A percentile compares a stretch with the other conserved stretches of the same genome.
Conservation (phyloP, 2,329 filamentous ascomycete species). For the Nemania diffusa region DNA sequence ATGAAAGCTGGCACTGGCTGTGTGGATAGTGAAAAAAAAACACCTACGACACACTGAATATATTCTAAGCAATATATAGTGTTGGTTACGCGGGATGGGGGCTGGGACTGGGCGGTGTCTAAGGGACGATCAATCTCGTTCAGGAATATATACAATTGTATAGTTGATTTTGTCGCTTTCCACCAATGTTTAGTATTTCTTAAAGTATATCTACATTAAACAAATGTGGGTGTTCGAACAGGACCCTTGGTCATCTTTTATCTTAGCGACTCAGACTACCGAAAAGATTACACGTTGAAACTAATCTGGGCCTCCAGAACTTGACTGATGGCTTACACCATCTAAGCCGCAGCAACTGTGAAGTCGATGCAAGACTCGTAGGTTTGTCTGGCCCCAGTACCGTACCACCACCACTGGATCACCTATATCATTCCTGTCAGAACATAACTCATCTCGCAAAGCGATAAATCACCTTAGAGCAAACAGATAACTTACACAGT, state of each 20-base stretch:
- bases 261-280: slow-evolving; percentile 17
- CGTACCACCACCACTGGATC: slow-evolving; percentile 50
- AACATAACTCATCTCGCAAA: not conserved
- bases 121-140: slow-evolving; percentile 45
- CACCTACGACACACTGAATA: slow-evolving; percentile 17
- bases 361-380: slow-evolving; percentile 49
- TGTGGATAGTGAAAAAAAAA: slow-evolving; percentile 30
- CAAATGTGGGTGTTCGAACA: slow-evolving; percentile 17
- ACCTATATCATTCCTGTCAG: slow-evolving; percentile 38
- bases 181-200: slow-evolving; percentile 42
- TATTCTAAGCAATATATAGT: slow-evolving; percentile 41
- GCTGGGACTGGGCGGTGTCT: slow-evolving; percentile 40
- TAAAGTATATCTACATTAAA: slow-evolving; percentile 30
- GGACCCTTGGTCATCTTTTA: slow-evolving; percentile 18
- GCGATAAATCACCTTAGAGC: not conserved
- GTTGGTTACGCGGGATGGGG: slow-evolving; percentile 41
- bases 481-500: slow-evolving; percentile 43
- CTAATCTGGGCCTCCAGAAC: not conserved
- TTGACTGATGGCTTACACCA: not conserved
- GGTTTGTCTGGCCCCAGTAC: slow-evolving; percentile 46
- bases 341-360: slow-evolving; percentile 38
- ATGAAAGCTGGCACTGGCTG: slow-evolving; percentile 27
- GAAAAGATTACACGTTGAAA: slow-evolving; percentile 15
- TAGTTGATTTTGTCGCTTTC: slow-evolving; percentile 44
- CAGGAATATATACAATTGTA: slow-evolving; percentile 47